Evolutionary conservation across 2,329 filamentous ascomycete genomes (phyloP).

Genomic region (Xylariaceae sp.): DNA sequence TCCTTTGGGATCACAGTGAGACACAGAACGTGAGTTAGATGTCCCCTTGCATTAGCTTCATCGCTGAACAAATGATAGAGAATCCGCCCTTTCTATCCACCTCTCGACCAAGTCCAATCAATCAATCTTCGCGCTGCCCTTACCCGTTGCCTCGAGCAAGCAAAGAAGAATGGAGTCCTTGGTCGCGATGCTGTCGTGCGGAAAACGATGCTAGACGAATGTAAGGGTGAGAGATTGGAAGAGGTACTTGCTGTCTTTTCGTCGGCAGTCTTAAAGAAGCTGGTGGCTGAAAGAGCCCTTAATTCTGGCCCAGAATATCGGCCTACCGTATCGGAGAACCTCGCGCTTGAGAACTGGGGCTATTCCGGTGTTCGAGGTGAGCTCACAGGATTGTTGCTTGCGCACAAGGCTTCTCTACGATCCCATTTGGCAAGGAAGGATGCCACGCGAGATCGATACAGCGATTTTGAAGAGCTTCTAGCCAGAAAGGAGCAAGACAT

Average conservation of each 20-base stretch:
- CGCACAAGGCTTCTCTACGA: conserved; percentile 65
- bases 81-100: conserved; percentile 85
- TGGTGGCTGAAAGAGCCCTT: conserved; percentile 42
- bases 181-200: conserved; percentile 76
- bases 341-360: conserved; percentile 57
- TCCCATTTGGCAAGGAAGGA: conserved; percentile 56
- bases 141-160: conserved; percentile 72
- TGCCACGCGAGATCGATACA: conserved; percentile 53
- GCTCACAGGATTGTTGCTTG: conserved; percentile 65
- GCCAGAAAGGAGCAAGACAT: conserved; percentile 58
- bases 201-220: conserved; percentile 96
- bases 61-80: conserved; percentile 53
- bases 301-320: conserved; percentile 32
- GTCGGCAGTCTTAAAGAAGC: conserved; percentile 71
- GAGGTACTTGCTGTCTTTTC: conserved; percentile 84
- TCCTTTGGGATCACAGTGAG: conserved; percentile 74
- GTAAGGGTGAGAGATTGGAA: conserved; percentile 84
- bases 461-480: conserved; percentile 62
- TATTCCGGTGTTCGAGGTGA: conserved; percentile 50
- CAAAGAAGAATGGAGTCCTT: conserved; percentile 82
- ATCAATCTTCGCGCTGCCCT: conserved; percentile 83
- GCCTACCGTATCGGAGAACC: conserved; percentile 45
- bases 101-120: conserved; percentile 84
- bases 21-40: conserved; percentile 61
- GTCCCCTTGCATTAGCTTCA: not conserved